phyloP scores from a whole-genome alignment of 345 rosid genomes.

The Boechera stricta region DNA sequence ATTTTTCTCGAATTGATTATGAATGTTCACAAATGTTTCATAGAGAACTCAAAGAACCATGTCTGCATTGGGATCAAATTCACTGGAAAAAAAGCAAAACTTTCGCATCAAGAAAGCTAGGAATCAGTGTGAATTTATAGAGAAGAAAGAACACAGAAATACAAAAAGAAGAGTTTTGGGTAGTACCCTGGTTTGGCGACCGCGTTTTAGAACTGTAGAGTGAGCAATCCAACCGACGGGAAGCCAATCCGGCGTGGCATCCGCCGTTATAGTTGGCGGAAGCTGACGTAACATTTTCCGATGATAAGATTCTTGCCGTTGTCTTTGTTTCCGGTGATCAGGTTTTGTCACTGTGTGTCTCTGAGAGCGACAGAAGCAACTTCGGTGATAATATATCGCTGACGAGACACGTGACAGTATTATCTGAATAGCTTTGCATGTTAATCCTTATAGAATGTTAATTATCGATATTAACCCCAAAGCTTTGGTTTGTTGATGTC shows the following conservation, averaged over 20 bases:
- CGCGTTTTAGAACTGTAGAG: conserved; percentile 51
- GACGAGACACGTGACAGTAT: conserved; percentile 24
- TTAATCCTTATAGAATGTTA: neutral
- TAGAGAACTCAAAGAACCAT: neutral
- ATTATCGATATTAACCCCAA: neutral
- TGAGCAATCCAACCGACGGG: conserved; percentile 60
- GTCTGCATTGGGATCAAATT: neutral
- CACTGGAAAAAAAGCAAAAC: neutral
- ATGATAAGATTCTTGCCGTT: neutral
- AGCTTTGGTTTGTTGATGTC: neutral
- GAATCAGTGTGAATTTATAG: neutral
- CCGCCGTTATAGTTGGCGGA: conserved; percentile 40
- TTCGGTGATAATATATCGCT: neutral
- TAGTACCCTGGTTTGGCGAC: conserved; percentile 57
- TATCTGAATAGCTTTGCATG: conserved; percentile 5
- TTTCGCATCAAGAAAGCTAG: neutral
- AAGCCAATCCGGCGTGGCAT: conserved; percentile 51
- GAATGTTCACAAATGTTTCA: neutral
- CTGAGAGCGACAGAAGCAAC: conserved; percentile 24
- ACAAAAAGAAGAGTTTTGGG: neutral
- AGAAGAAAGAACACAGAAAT: conserved; percentile 1
- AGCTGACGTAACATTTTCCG: conserved; percentile 44
- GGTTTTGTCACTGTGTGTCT: neutral
- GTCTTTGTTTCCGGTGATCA: neutral
- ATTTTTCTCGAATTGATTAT: neutral